Evolutionary conservation across 768 basidiomycete genomes (phyloP), one percentile per base, ranked within the genome.

Genomic region (Psilocybe tampanensis): DNA sequence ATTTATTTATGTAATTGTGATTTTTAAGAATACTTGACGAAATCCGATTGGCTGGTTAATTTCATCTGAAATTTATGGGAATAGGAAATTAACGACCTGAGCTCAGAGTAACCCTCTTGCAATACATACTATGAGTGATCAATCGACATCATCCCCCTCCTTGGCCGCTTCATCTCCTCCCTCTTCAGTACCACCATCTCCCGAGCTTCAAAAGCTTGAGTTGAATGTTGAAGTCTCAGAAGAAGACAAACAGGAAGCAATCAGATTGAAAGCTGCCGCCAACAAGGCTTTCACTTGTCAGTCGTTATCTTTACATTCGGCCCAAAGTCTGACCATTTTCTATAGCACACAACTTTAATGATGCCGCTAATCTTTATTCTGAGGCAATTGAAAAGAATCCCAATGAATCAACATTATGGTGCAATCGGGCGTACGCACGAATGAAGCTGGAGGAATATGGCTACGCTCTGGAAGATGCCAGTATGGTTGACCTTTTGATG

Each of bases 371-470:
- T 39, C 73, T 97, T 34, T 99, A 98, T 71, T 82, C 89, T 2
- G 74, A 86, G 34, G 93, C 96, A 2, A 90, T 98, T 62, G 86
- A 89, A 61, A 82, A 88, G 68, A 95, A 99, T 69, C 95, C 94
- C 0, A 77, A 79, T 54, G 96, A 98, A 65, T 76, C 94, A 51
- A 95, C 94, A 13, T 72, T 96, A 51, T 98, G 92, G 90, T 95
- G 90, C 68, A 98, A 98, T 73, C 84, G 96, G 34, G 94, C 97
- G 2, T 92, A 94, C 72, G 83, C 92, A 13, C 84, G 96, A 49
- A 93, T 95, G 73, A 97, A 92, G 75, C 73, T 98, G 54, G 91
- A 99, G 71, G 82, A 99, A 74, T 89, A 90, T 65, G 97, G 97
- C 2, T 94, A 95, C 67, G 97, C 95, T 15, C 82, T 96, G 23